Base-by-base conservation (phyloP, 306 rosid genomes). In the Cicer arietinum region DNA sequence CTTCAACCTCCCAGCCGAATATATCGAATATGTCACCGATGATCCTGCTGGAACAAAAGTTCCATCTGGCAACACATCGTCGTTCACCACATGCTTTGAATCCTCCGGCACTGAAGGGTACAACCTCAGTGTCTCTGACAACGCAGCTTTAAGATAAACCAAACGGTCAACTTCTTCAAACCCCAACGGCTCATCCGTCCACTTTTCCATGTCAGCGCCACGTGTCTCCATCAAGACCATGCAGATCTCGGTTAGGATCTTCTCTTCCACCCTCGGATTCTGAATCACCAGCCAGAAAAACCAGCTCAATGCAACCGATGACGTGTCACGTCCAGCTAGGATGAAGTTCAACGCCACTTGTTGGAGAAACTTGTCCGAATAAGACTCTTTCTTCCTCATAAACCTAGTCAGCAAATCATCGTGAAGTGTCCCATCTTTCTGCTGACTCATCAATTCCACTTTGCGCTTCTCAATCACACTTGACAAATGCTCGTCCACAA, bases 241-340 rank as follows among this genome's bases (percentile, higher is more conserved):
- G 73, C 89, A 87, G 3, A 91, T 83, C 69, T 91, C 98, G 0
- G 65, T 63, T 2, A 91, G 40, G 43, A 94, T 79, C 60, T 85
- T 88, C 35, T 88, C 92, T 41, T 94, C 98, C 1, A 88, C 78
- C 30, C 50, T 68, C 0, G 97, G 96, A 71, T 94, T 83, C 53
- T 83, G 90, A 13, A 77, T 90, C 2, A 91, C 79, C 79, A 88
- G 25, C 97, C 97, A 94, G 42, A 94, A 94, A 39, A 94, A 94
- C 98, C 98, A 94, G 41, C 98, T 60, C 58, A 94, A 11, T 0
- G 97, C 98, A 0, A 86, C 98, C 0, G 98, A 91, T 82, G 98
- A 94, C 9, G 98, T 94, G 89, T 94, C 98, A 0, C 98, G 94
- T 75, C 98, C 98, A 77, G 98, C 98, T 67, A 94, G 81, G 94